Percentiles rank a stretch among this genome's conserved stretches.
These are phyloP conservation scores for Camellia sinensis DNA, from an alignment of 148 eudicot species.

Conservation along the genomic window DNA sequence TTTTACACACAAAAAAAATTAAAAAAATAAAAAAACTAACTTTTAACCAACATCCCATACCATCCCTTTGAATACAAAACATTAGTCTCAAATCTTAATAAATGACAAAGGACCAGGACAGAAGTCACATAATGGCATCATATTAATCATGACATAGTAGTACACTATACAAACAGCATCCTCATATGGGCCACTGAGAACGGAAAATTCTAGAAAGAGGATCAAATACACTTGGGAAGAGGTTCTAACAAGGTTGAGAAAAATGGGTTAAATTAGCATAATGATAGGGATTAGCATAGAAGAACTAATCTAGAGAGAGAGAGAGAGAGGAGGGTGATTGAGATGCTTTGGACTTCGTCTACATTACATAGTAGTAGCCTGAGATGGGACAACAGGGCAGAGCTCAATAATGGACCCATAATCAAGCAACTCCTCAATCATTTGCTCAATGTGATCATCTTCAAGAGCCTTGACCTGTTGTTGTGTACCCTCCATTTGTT, in stretches of 20 bases:
- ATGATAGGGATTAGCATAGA: neutral
- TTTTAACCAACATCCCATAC: no score
- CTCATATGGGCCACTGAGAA: constrained; percentile 16
- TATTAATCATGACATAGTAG: neutral
- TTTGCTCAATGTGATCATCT: constrained; percentile 68
- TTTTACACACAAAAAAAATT: no score
- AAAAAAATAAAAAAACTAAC: no score
- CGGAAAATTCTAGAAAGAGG: constrained; percentile 14
- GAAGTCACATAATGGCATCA: neutral
- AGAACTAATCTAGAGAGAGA: neutral
- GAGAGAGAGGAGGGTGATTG: neutral
- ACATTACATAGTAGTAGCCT: neutral
- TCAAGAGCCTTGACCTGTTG: constrained; percentile 29
- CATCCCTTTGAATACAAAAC: neutral
- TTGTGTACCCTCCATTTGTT: neutral
- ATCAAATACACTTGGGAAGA: neutral
- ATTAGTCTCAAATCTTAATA: neutral
- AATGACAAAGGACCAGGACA: neutral
- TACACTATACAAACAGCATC: neutral
- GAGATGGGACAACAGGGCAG: constrained; percentile 6
- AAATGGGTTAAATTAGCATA: constrained; percentile 23
- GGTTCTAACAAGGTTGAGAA: neutral
- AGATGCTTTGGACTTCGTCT: neutral
- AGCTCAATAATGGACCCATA: constrained; percentile 56
- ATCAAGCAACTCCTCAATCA: constrained; percentile 63